Evolutionary conservation across 1,284 basidiomycete genomes (phyloP), one percentile per base, ranked within the genome.

Genomic region (Sporisorium graminicola): DNA sequence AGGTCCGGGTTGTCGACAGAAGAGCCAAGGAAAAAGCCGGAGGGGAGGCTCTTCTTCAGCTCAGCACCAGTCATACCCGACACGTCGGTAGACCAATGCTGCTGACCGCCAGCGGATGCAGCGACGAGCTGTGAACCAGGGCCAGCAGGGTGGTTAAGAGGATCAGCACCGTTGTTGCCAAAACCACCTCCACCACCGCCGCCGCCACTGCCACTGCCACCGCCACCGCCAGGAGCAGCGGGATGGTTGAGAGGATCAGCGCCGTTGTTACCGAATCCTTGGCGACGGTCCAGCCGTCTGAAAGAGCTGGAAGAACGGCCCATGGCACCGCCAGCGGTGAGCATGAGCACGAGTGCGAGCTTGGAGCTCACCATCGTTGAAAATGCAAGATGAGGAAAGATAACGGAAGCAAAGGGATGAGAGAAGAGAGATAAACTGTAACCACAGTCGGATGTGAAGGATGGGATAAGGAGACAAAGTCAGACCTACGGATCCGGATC

Each of bases 281-380:
- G 35, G 35, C 52, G 68, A 62, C 68, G 63, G 54, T 71, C 68
- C 63, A 56, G 63, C 55, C 63, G 68, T 42, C 46, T 56, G 18
- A 56, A 7, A 29, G 37, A 46, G 54, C 60, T 9, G 42, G 58
- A 58, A 47, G 55, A 44, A 55, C 56, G 56, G 51, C 52, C 52
- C 59, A 72, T 52, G 56, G 22, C 69, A 72, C 69, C 59, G 69
- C 63, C 64, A 65, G 69, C 69, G 59, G 69, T 72, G 69, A 72
- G 56, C 59, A 72, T 46, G 63, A 72, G 63, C 56, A 63, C 52
- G 24, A 72, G 56, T 37, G 64, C 69, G 31, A 66, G 69, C 59
- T 66, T 72, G 13, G 59, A 61, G 55, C 64, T 56, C 63, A 72
- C 64, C 69, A 72, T 72, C 29, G 14, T 58, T 72, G 56, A 8